These are phyloP conservation scores for Mastigamoeba balamuthi DNA, from an alignment of 78 protist species.

Conservation along the genomic window DNA sequence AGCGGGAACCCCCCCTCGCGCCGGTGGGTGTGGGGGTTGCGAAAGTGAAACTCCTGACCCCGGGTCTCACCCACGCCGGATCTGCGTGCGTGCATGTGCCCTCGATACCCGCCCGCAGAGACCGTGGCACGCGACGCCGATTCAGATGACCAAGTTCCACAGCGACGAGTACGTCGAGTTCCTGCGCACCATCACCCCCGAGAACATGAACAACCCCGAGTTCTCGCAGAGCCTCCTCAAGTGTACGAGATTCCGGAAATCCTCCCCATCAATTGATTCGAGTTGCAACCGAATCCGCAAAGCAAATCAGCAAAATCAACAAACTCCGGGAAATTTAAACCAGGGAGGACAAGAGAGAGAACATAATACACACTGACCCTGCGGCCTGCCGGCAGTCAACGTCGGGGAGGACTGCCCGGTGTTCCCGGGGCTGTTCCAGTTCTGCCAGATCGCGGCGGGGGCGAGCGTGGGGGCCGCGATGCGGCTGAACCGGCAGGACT, in stretches of 20 bases:
- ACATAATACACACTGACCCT: not conserved
- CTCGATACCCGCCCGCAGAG: too few relatives aligned
- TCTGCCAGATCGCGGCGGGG: constrained; percentile 91
- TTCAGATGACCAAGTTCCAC: constrained; percentile 88
- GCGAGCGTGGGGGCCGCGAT: constrained; percentile 92
- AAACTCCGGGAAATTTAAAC: constrained; percentile 18
- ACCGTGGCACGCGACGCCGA: constrained; percentile 70
- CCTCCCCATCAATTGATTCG: too few relatives aligned
- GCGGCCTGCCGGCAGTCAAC: constrained; percentile 61
- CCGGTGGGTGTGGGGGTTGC: too few relatives aligned
- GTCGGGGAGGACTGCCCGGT: constrained; percentile 98
- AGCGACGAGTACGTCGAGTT: constrained; percentile 92
- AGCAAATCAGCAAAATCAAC: too few relatives aligned
- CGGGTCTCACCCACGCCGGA: too few relatives aligned
- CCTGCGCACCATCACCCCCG: constrained; percentile 70
- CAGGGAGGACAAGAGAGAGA: constrained; percentile 10
- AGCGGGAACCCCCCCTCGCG: too few relatives aligned
- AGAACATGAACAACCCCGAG: constrained; percentile 59
- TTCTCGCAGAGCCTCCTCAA: constrained; percentile 19
- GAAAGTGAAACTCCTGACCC: too few relatives aligned
- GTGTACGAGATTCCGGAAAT: too few relatives aligned
- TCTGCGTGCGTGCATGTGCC: too few relatives aligned
- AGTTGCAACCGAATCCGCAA: too few relatives aligned
- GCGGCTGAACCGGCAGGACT: constrained; percentile 56
- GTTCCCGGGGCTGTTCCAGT: constrained; percentile 91